A percentile compares a stretch with the other conserved stretches of the same genome.
Evolutionary conservation across 129 eudicot species (phyloP).

Genomic region (Daucus carota): DNA sequence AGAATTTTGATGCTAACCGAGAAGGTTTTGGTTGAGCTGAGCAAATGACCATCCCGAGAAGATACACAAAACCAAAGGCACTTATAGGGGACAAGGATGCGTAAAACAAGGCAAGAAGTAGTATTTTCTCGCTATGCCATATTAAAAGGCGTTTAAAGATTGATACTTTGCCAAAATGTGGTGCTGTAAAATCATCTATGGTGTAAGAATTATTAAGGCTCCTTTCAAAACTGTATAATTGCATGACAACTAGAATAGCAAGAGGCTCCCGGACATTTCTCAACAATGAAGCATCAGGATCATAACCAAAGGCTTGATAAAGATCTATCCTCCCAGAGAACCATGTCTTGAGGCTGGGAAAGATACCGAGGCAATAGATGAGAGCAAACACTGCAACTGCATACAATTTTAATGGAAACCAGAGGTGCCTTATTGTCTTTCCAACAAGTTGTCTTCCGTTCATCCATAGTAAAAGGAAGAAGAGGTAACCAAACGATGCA

Average conservation of each 20-base stretch:
- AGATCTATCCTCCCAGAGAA: constrained; percentile 31
- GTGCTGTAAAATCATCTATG: constrained; percentile 15
- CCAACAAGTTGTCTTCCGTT: constrained; percentile 48
- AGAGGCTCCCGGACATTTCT: constrained; percentile 36
- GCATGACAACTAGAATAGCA: constrained; percentile 38
- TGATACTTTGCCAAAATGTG: constrained; percentile 21
- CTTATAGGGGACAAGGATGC: constrained; percentile 47
- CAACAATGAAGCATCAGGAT: constrained; percentile 33
- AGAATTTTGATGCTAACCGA: constrained; percentile 33
- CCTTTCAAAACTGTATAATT: constrained; percentile 44
- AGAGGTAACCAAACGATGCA: constrained; percentile 44
- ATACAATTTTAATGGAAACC: constrained; percentile 42
- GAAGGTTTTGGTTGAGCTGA: constrained; percentile 43
- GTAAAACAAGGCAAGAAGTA: constrained; percentile 33
- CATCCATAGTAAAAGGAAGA: constrained; percentile 46
- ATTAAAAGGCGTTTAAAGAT: constrained; percentile 35
- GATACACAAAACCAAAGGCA: constrained; percentile 43
- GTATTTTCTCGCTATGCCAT: constrained; percentile 52
- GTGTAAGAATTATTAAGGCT: constrained; percentile 33
- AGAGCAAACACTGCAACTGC: constrained; percentile 29
- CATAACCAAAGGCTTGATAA: constrained; percentile 34
- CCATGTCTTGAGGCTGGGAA: constrained; percentile 28
- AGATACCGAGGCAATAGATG: constrained; percentile 34
- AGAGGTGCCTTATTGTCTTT: constrained; percentile 44
- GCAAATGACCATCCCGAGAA: constrained; percentile 38